A percentile compares a stretch with the other conserved stretches of the same genome.
Conservation (phyloP, 1,139 yeast genomes). For the Kluyveromyces sp. region DNA sequence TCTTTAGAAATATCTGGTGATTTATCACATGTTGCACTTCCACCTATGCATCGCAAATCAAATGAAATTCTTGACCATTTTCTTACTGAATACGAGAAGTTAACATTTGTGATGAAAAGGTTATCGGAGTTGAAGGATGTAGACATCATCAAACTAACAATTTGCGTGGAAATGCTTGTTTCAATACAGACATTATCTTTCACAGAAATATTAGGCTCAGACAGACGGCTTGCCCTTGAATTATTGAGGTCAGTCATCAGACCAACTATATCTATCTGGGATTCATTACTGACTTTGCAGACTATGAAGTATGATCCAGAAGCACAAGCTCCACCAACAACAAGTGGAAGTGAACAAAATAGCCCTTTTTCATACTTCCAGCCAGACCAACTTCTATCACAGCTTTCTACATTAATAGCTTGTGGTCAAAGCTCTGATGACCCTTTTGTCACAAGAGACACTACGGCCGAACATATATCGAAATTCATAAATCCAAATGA, state of each 20-base stretch:
- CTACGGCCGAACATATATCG: slow-evolving; percentile 38
- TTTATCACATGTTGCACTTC: slow-evolving; percentile 18
- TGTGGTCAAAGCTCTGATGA: slow-evolving; percentile 28
- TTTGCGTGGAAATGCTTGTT: slow-evolving; percentile 27
- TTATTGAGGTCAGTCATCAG: slow-evolving; percentile 35
- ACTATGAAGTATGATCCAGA: slow-evolving; percentile 13
- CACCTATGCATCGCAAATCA: neutral
- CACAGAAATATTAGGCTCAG: slow-evolving; percentile 33
- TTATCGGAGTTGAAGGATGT: slow-evolving; percentile 6
- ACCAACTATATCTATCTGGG: slow-evolving; percentile 32
- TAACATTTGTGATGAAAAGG: slow-evolving; percentile 11
- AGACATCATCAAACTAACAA: slow-evolving; percentile 13
- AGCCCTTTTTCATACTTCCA: neutral
- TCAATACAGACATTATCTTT: slow-evolving; percentile 34
- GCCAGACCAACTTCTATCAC: slow-evolving; percentile 3
- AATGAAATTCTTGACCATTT: slow-evolving; percentile 17
- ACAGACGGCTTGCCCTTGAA: slow-evolving; percentile 35
- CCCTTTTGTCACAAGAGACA: slow-evolving; percentile 30
- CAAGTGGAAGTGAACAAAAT: neutral
- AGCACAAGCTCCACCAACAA: neutral
- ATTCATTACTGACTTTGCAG: slow-evolving; percentile 31
- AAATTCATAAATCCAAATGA: slow-evolving; percentile 43
- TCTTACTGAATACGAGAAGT: slow-evolving; percentile 8
- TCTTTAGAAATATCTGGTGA: slow-evolving; percentile 29
- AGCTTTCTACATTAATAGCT: slow-evolving; percentile 4